These are phyloP conservation scores for Phallus indusiatus DNA, from an alignment of 768 basidiomycete species.

Conservation along the genomic window DNA sequence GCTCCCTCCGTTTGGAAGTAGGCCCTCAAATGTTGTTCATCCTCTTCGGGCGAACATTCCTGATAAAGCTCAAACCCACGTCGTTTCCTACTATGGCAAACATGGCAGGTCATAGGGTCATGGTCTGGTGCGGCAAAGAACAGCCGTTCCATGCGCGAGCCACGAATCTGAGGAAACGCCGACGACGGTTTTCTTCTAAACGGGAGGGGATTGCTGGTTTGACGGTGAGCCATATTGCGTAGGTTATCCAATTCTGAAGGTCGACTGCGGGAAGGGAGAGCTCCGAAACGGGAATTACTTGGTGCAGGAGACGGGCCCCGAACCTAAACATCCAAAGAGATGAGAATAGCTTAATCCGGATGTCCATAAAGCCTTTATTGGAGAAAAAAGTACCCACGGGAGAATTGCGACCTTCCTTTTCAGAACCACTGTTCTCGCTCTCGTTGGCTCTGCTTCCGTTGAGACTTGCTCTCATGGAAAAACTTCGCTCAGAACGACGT, in stretches of 20 bases:
- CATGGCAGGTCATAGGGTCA: slow-evolving; percentile 55
- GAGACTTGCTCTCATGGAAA: slow-evolving; percentile 12
- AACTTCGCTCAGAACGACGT: slow-evolving; percentile 43
- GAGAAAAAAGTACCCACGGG: not conserved
- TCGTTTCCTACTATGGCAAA: slow-evolving; percentile 43
- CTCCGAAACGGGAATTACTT: not conserved
- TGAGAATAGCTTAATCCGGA: not conserved
- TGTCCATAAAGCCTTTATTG: not conserved
- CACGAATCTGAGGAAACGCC: slow-evolving; percentile 74
- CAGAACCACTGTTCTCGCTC: not conserved
- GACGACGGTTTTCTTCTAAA: slow-evolving; percentile 24
- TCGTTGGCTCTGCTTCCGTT: not conserved
- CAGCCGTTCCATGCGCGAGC: slow-evolving; percentile 63
- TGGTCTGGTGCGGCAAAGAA: slow-evolving; percentile 79
- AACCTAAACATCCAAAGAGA: not conserved
- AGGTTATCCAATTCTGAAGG: not conserved
- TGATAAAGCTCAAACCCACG: slow-evolving; percentile 25
- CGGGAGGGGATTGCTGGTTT: slow-evolving; percentile 5
- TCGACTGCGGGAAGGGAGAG: not conserved
- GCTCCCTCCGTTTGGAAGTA: not conserved
- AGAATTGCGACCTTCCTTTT: not conserved
- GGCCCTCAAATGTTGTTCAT: slow-evolving; percentile 18
- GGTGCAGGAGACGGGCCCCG: slow-evolving; percentile 6
- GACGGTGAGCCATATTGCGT: slow-evolving; percentile 9
- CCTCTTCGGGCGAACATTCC: slow-evolving; percentile 34